Conservation (phyloP, 169 alveolate species). For the Babesia sp. region DNA sequence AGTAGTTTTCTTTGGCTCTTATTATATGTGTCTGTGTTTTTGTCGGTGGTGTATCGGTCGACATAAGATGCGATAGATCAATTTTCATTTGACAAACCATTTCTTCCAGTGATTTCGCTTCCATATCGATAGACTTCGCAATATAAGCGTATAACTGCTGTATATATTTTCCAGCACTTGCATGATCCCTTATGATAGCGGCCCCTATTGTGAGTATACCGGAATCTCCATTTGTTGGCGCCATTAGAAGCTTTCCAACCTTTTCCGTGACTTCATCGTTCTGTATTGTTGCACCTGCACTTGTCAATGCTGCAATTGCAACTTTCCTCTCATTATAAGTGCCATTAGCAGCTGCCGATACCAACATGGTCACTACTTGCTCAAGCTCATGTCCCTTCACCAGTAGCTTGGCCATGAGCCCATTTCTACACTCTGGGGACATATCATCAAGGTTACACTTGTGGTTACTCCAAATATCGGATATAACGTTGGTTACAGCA, state of each 20-base stretch:
- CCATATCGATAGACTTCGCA: neutral
- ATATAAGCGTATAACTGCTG: neutral
- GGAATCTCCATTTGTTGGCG: neutral
- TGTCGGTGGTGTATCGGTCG: neutral
- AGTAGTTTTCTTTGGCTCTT: neutral
- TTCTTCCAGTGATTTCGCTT: neutral
- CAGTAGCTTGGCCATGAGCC: slow-evolving; percentile 19
- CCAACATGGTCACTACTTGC: neutral
- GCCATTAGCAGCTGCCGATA: neutral
- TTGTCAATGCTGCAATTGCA: slow-evolving; percentile 13
- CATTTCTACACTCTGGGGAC: neutral
- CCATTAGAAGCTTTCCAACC: neutral
- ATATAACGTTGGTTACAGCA: slow-evolving; percentile 1
- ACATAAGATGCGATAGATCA: neutral
- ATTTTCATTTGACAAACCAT: neutral
- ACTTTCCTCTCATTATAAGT: neutral
- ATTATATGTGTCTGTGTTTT: neutral
- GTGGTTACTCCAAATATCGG: slow-evolving; percentile 17
- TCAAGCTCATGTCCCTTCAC: neutral
- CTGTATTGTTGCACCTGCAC: neutral
- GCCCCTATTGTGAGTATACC: slow-evolving; percentile 16
- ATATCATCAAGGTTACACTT: neutral
- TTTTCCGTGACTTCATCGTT: neutral
- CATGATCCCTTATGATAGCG: neutral
- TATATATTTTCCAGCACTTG: neutral